Evolutionary conservation across 768 basidiomycete species (phyloP), one percentile per base, ranked within the genome.

Genomic region (Leucocoprinus birnbaumii): DNA sequence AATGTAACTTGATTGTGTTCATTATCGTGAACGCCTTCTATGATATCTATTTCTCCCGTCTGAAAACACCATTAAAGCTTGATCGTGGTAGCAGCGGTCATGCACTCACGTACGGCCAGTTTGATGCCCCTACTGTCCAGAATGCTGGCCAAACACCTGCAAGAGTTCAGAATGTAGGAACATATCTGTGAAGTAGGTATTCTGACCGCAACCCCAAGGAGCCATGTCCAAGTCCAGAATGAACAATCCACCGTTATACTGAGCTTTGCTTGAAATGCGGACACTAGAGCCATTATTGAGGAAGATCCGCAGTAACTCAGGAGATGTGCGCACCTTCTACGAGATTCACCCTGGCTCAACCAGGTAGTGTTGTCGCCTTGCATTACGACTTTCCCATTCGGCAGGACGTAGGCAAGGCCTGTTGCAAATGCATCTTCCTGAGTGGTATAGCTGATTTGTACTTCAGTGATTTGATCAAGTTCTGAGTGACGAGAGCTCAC

Each of bases 71-170:
- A 56, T 41, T 18, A 27, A 7, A 40, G 46, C 18, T 31, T 27
- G 24, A 35, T 35, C 31, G 51, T 14, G 11, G 47, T 46, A 26
- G 19, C 16, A 58, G 51, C 24, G n/a, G n/a, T n/a, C n/a, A 27
- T 11, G 13, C 35, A 58, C 84, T 57, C 60, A 89, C 88, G 54
- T 63, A 68, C 34, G 88, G 89, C 88, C 89, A 91, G 46, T 66
- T 54, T 34, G 47, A 47, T 1, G 78, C 83, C 44, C 86, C 86
- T 19, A 84, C 62, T 11, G 80, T 85, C 89, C 89, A 91, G 66
- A 86, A 90, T 8, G 89, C 87, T 19, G 91, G 91, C 92, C 91
- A 93, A n/a, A 86, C 83, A 62, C 80, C 88, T 89, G 31, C n/a
- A 48, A 8, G 18, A 44, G 21, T 21, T 5, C 18, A n/a, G 9